Base-by-base conservation (phyloP, 2,329 filamentous ascomycete genomes). In the Colletotrichum neosansevieriae region DNA sequence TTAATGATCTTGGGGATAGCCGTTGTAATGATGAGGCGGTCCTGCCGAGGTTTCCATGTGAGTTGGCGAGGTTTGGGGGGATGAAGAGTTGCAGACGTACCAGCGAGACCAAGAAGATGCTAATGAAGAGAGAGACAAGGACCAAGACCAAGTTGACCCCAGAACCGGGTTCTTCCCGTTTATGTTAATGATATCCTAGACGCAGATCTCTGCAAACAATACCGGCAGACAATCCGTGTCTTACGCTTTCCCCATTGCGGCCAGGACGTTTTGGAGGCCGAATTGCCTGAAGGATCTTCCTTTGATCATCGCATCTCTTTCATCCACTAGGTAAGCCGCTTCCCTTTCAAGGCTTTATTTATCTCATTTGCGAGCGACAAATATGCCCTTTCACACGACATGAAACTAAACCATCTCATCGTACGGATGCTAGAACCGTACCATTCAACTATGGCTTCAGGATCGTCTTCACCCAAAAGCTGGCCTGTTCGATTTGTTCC, bases 1-100 rank as follows among this genome's bases (percentile, higher is more conserved):
- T 77, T 73, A 1, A 76, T 77, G 36, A 78, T 78, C 36, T 70
- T 70, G 1, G 76, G 75, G 13, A 77, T 75, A 13, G 75, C 75
- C 0, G 79, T 82, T 2, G 79, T 80, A 32, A 83, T 76, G 71
- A 89, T 89, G 11, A 87, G 88, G 4, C 84, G 74, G 73, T 85
- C 86, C 64, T 64, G 9, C 0, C 12, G 9, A 51, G 13, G 32
- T 24, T 24, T 24, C 6, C 1, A 29, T 34, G 21, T 29, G 10
- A 13, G n/a, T 38, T 15, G 4, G 24, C 24, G 24, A 24, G 3
- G 24, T 24, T 24, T 5, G 4, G 24, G 5, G 24, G 24, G 3
- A 24, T 5, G 19, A 4, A 4, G 17, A 11, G 29, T 49, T 9
- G 24, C 24, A 5, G 24, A 24, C 24, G 3, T 72, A 74, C 74